These are phyloP conservation scores for Candida ficus DNA, from an alignment of 805 yeast species.

Conservation along the genomic window DNA sequence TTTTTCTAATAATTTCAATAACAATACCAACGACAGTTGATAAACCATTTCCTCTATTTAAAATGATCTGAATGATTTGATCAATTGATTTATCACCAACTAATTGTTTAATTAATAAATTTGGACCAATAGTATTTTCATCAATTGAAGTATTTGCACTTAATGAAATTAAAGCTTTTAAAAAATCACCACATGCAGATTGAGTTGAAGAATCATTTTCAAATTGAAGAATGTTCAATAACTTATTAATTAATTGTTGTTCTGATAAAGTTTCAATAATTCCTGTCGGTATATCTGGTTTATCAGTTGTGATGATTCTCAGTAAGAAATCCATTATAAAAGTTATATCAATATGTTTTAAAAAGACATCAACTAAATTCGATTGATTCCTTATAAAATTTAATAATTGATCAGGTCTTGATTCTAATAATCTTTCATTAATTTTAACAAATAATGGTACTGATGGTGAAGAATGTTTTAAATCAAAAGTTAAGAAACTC, in stretches of 20 bases:
- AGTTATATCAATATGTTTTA: constrained; percentile 82
- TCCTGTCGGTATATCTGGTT: constrained; percentile 83
- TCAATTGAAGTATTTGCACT: constrained; percentile 87
- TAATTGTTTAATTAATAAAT: constrained; percentile 79
- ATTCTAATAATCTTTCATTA: constrained; percentile 79
- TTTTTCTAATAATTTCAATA: constrained; percentile 89
- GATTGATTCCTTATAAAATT: constrained; percentile 43
- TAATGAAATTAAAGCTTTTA: constrained; percentile 87
- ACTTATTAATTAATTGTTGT: constrained; percentile 65
- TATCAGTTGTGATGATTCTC: constrained; percentile 88
- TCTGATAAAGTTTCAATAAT: constrained; percentile 71
- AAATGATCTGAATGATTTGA: constrained; percentile 64
- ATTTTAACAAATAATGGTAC: constrained; percentile 84
- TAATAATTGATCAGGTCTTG: constrained; percentile 65
- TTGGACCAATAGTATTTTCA: constrained; percentile 87
- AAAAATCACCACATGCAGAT: constrained; percentile 89
- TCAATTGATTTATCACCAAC: constrained; percentile 64
- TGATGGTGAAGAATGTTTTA: constrained; percentile 59
- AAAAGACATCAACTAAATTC: constrained; percentile 60
- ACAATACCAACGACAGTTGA: constrained; percentile 89
- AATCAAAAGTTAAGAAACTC: constrained; percentile 59
- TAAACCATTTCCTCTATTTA: constrained; percentile 67
- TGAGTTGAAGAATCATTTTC: constrained; percentile 60
- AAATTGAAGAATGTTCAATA: constrained; percentile 66
- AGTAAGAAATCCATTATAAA: constrained; percentile 86